Conservation (phyloP, 2,329 filamentous ascomycete species). For the Penicillium occitanis region DNA sequence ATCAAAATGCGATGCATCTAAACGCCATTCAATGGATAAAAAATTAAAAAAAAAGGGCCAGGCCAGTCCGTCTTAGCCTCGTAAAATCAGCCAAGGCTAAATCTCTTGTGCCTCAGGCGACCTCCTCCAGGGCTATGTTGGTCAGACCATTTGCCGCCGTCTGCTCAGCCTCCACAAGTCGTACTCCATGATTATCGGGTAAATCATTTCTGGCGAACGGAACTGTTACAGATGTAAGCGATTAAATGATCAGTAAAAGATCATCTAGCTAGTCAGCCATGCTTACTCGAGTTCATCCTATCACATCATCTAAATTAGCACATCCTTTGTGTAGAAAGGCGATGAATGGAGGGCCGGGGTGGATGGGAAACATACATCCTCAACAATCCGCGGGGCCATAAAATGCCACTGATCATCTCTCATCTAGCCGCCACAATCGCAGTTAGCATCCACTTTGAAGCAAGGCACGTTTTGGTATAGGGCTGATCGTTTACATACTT, state of each 20-base stretch:
- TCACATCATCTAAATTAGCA: background rate
- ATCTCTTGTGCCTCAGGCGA: background rate
- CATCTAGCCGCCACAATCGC: constrained; percentile 13
- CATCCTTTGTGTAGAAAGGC: no score
- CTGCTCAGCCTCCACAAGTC: constrained; percentile 12
- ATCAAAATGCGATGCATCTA: background rate
- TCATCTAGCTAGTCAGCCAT: background rate
- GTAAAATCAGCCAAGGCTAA: constrained; percentile 13
- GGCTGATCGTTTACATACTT: constrained; percentile 21
- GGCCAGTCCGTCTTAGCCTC: constrained; percentile 2
- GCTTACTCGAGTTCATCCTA: constrained; percentile 19
- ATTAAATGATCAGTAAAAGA: background rate
- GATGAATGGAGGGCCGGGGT: background rate
- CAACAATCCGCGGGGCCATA: constrained; percentile 23
- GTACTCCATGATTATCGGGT: background rate
- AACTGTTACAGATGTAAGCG: background rate
- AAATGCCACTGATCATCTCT: constrained; percentile 18
- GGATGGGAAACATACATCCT: constrained; percentile 11
- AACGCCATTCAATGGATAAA: background rate
- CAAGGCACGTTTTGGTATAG: background rate
- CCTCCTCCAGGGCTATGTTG: background rate
- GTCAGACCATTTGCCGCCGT: background rate
- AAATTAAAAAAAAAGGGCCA: background rate
- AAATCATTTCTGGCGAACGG: background rate
- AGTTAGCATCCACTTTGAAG: background rate